Conservation (phyloP, 768 basidiomycete genomes). For the Galerina sulciceps region DNA sequence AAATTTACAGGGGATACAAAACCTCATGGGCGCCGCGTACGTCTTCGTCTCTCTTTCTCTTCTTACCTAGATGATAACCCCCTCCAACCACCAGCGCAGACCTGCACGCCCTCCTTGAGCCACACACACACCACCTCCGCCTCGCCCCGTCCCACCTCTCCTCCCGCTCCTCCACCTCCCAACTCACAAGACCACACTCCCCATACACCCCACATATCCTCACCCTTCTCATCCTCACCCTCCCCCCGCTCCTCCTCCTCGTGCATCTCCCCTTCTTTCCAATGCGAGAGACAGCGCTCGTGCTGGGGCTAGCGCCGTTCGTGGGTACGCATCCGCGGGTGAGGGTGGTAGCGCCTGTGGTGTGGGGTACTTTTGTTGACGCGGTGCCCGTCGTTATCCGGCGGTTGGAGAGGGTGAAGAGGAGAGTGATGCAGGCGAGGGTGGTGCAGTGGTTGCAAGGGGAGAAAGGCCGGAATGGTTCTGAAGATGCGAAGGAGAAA, state of each 20-base stretch:
- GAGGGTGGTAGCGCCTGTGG: constrained; percentile 32
- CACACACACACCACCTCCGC: constrained; percentile 53
- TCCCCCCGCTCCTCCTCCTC: constrained; percentile 54
- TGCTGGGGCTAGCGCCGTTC: constrained; percentile 55
- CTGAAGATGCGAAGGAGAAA: too few relatives aligned
- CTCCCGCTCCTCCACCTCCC: constrained; percentile 28
- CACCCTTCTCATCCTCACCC: constrained; percentile 46
- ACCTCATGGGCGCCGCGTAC: constrained; percentile 85
- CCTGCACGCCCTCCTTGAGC: constrained; percentile 53
- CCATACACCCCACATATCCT: constrained; percentile 61
- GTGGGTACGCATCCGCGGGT: constrained; percentile 54
- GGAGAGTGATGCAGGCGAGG: background rate
- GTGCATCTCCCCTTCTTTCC: constrained; percentile 53
- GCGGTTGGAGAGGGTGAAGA: background rate
- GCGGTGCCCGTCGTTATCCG: constrained; percentile 10
- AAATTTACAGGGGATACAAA: constrained; percentile 89
- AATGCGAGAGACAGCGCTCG: constrained; percentile 47
- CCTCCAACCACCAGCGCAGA: constrained; percentile 65
- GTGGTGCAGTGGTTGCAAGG: too few relatives aligned
- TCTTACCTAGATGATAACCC: background rate
- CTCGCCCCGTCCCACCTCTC: constrained; percentile 48
- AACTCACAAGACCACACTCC: constrained; percentile 29
- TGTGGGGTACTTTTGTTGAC: constrained; percentile 6
- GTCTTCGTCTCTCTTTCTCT: constrained; percentile 25
- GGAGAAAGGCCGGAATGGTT: too few relatives aligned